Conservation (phyloP, 192 early-diverging fungal genomes). For the Funneliformis geosporum region DNA sequence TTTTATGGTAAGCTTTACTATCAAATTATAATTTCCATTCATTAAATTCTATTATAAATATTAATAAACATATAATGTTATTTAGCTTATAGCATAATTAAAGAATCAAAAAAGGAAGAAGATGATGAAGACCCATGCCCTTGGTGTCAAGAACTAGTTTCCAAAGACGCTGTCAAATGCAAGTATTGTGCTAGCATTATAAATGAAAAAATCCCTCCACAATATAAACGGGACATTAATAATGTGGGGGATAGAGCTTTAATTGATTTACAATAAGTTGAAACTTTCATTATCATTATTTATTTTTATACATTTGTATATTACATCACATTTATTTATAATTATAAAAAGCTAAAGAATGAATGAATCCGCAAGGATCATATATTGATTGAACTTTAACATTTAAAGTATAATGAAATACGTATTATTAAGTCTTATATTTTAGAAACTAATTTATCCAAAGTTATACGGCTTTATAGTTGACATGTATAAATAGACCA, state of each 20-base stretch:
- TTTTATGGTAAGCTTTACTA: slow-evolving; percentile 22
- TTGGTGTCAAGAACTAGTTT: slow-evolving; percentile 44
- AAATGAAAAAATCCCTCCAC: slow-evolving; percentile 45
- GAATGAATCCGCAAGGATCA: too few relatives aligned
- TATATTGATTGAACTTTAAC: too few relatives aligned
- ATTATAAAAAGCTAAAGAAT: too few relatives aligned
- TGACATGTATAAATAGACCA: too few relatives aligned
- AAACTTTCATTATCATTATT: too few relatives aligned
- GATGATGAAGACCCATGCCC: slow-evolving; percentile 24
- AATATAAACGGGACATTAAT: slow-evolving; percentile 5
- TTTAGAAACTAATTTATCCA: too few relatives aligned
- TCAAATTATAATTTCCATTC: neutral
- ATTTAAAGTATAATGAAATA: too few relatives aligned
- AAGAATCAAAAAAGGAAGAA: slow-evolving; percentile 16
- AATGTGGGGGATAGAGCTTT: neutral
- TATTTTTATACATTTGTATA: too few relatives aligned
- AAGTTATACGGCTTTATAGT: too few relatives aligned
- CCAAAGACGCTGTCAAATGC: slow-evolving; percentile 46
- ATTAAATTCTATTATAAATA: neutral
- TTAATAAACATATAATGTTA: too few relatives aligned
- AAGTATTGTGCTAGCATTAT: slow-evolving; percentile 46
- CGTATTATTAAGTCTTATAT: too few relatives aligned
- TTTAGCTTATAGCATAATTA: neutral
- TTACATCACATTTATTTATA: too few relatives aligned
- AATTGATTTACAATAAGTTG: slow-evolving; percentile 5